phyloP scores from a whole-genome alignment of 2,329 filamentous ascomycete species.

The Penicillium sp. region DNA sequence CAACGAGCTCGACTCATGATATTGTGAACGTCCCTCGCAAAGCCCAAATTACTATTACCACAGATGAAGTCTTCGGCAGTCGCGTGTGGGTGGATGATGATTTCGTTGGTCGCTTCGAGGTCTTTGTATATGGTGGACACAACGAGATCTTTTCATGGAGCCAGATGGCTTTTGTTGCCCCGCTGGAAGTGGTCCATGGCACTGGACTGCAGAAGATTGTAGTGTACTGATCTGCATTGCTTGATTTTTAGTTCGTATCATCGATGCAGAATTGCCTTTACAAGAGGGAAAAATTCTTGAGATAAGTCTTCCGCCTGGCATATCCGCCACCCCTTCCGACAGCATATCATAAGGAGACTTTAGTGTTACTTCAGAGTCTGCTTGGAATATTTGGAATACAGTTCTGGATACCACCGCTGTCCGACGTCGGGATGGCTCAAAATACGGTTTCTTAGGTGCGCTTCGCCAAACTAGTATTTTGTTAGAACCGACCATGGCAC shows the following conservation, averaged over 20 bases:
- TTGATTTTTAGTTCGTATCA: not conserved
- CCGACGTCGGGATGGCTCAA: constrained; percentile 37
- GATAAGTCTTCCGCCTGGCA: too few relatives aligned
- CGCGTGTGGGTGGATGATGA: constrained; percentile 46
- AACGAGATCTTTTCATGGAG: constrained; percentile 52
- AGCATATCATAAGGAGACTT: not conserved
- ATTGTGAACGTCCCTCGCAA: constrained; percentile 34
- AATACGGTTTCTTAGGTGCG: constrained; percentile 35
- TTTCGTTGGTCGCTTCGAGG: constrained; percentile 51
- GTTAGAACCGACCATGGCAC: not conserved
- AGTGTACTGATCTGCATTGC: not conserved
- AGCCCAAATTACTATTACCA: constrained; percentile 40
- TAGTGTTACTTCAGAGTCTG: constrained; percentile 16
- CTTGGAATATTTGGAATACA: constrained; percentile 29
- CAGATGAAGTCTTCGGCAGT: constrained; percentile 45
- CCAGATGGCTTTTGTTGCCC: constrained; percentile 54
- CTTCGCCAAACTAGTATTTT: constrained; percentile 31
- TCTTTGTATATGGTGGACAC: constrained; percentile 51
- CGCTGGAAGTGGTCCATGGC: constrained; percentile 32
- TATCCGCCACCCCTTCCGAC: too few relatives aligned
- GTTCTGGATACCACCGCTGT: constrained; percentile 33
- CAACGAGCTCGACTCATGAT: constrained; percentile 44
- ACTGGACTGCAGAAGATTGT: constrained; percentile 7
- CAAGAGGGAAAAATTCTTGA: too few relatives aligned
- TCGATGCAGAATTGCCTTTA: too few relatives aligned